Conservation (phyloP, 208 protist species). For the Wallacemonas sp. region DNA sequence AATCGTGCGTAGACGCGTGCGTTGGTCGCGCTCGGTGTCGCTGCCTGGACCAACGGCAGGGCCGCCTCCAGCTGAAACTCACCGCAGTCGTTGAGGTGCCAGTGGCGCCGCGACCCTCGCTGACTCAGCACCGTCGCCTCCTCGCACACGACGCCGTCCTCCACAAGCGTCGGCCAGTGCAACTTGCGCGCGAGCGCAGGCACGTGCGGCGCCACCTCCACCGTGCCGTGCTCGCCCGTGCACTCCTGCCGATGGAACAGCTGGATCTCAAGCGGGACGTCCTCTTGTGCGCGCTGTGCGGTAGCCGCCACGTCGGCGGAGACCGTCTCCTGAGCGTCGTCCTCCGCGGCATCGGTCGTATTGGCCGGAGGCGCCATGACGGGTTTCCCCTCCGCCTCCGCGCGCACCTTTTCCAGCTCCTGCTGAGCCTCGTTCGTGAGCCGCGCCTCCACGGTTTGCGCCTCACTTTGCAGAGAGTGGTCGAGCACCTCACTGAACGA, state of each 20-base stretch:
- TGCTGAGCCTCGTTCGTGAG: constrained; percentile 11
- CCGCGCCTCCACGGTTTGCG: constrained; percentile 12
- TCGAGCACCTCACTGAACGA: constrained; percentile 82
- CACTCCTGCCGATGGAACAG: constrained; percentile 80
- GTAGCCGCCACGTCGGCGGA: constrained; percentile 8
- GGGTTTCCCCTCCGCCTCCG: background rate
- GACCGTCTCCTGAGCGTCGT: constrained; percentile 3
- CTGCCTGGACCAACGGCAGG: constrained; percentile 38
- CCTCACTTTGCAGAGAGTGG: constrained; percentile 23
- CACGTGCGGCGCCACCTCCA: constrained; percentile 30
- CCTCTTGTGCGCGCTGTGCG: constrained; percentile 15
- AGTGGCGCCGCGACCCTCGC: constrained; percentile 74
- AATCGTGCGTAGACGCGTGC: background rate
- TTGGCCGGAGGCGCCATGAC: background rate
- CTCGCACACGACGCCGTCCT: constrained; percentile 78
- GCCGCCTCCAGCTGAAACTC: constrained; percentile 87
- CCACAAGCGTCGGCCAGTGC: constrained; percentile 76
- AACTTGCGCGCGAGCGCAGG: constrained; percentile 63
- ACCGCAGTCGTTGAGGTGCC: constrained; percentile 91
- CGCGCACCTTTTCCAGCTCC: constrained; percentile 17
- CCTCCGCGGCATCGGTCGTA: background rate
- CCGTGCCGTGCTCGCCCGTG: constrained; percentile 16
- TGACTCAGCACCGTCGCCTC: constrained; percentile 83
- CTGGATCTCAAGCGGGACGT: constrained; percentile 75
- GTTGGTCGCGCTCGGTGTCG: background rate